Evolutionary conservation across 2,329 filamentous ascomycete species (phyloP), one percentile per base, ranked within the genome.

Genomic region (Cytospora piceicola): DNA sequence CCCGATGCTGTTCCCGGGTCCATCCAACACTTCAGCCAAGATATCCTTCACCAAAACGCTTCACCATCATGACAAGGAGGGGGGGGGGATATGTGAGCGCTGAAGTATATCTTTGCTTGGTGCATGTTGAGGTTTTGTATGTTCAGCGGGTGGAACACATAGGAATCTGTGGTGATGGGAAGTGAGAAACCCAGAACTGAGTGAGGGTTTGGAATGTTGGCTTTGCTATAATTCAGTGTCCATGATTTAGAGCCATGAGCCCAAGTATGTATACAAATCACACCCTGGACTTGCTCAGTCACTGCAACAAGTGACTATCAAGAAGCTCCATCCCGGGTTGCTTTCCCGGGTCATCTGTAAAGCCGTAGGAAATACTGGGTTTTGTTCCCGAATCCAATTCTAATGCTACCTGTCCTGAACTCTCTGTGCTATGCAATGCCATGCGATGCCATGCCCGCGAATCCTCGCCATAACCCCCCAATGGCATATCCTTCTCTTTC

Each of bases 401-500:
- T 49, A 22, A 49, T 49, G 46, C 46, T 49, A 49, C 22, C 46
- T 42, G 8, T 42, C 46, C 46, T 49, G 46, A 49, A 49, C 46
- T 49, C 46, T 49, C 46, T 49, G 46, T 56, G 53, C 53, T 36
- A 56, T 56, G 53, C 53, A 56, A 56, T 56, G 27, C 53, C 24
- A 8, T 30, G 53, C 53, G 27, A 17, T 11, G 24, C 53, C 24
- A 56, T 30, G 53, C 53, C 53, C n/a, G n/a, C n/a, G 20, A 46
- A 56, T 30, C 27, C 53, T 27, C n/a, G n/a, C n/a, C 42, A 46
- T 46, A 7, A 32, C 11, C 39, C 46, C 42, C 46, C 12, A 9
- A 49, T 24, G 46, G n/a, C 46, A 49, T 49, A 24, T 20, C 46
- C 46, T 49, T 20, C 22, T 49, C 46, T 20, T 49, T 14, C 46